Evolutionary conservation across 1,139 yeast genomes (phyloP), one percentile per base, ranked within the genome.

Genomic region (Suhomyces panamericanus): DNA sequence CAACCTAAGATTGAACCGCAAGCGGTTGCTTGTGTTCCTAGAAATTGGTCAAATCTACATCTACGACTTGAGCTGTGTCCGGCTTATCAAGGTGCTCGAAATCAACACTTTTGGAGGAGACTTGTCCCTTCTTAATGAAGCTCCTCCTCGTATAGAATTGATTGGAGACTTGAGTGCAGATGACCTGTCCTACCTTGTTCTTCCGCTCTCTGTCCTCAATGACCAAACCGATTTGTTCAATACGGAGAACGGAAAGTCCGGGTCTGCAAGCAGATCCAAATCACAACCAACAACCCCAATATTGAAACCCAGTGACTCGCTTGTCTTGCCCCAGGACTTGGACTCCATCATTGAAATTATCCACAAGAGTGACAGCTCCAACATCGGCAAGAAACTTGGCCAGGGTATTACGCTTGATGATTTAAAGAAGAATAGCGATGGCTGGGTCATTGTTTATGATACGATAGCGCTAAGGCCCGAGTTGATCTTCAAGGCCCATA

Each of bases 31-130:
- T 39, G 87, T 85, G 16, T 68, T 83, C 12, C 62, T 85, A 41
- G 78, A 80, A 49, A 55, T 63, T 32, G 88, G 85, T 40, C 86
- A 85, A 51, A 78, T 86, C 10, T 83, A 80, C 56, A 73, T 85
- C 22, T 86, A 86, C 59, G 93, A 86, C 59, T 78, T 86, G 51
- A 81, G 86, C 51, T 84, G 87, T 55, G 84, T 86, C 70, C 75
- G 85, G 51, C 69, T 85, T 22, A 59, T 85, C 28, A 86, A 83
- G 57, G 81, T 86, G 1, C 73, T 85, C 41, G 87, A 81, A 44
- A 46, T 46, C 34, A 46, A 42, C 32, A 31, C 42, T 6, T 41
- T 26, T 28, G 41, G 44, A n/a, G 43, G 37, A 14, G 46, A 40
- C 6, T 15, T 46, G 16, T 39, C 43, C 11, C 32, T 44, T 10